Base-by-base conservation (phyloP, 345 rosid genomes). In the Gossypium thurberi region DNA sequence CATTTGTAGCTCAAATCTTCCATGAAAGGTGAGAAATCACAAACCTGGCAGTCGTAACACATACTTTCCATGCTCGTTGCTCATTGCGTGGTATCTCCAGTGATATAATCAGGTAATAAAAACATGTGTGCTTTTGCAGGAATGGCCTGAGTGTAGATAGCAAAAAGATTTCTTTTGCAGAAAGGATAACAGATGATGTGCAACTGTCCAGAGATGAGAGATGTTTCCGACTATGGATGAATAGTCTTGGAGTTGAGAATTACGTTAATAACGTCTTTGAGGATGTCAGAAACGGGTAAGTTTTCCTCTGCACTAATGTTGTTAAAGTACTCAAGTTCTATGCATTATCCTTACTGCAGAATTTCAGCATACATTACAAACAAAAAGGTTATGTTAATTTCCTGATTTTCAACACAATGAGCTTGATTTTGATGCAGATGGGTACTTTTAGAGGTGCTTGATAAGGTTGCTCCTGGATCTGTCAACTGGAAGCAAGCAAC, bases 401-500 rank as follows among this genome's bases (percentile, higher is more conserved):
- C 46, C 46, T 8, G 40, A 33, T 28, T 26, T 60, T 40, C 13
- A 8, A 40, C 3, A 10, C 11, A 42, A 74, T 10, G 33, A 26
- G 40, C 77, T 50, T 23, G 61, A 21, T 58, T 61, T 28, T 60
- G 57, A 33, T 86, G 83, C 86, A 92, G 98, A 80, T 94, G 98
- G 94, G 14, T 89, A 57, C 96, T 92, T 75, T 77, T 95, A 37
- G 94, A 95, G 86, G 98, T 92, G 80, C 96, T 92, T 65, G 99
- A 92, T 76, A 94, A 88, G 80, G 75, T 95, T 77, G 74, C 83
- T 26, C 91, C 98, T 12, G 97, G 96, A 37, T 90, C 89, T 51
- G 98, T 90, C 43, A 87, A 88, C 85, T 95, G 98, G 98, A 94
- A 86, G 86, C 92, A 90, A 10, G 90, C 99, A 72, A 81, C 97